Base-by-base conservation (phyloP, 1,284 basidiomycete genomes). In the Athelia psychrophila region DNA sequence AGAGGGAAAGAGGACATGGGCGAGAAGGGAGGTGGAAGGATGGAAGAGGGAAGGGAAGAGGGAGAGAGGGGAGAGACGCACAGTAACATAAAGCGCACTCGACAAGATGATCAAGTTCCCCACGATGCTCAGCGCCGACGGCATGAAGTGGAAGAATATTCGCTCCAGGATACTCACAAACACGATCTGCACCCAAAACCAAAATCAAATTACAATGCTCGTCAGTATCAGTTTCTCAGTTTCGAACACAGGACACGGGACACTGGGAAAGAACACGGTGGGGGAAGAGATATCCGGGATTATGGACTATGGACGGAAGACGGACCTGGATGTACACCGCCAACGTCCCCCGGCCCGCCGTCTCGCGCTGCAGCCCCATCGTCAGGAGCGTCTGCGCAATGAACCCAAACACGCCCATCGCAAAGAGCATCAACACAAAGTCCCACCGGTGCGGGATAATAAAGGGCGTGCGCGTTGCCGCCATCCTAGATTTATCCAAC, bases 301-400 rank as follows among this genome's bases (percentile, higher is more conserved):
- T n/a, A n/a, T n/a, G 36, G 58, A 60, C 16, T 2, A 20, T 5
- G 27, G 13, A 30, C 5, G 27, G 27, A 44, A 30, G 48, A 45
- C 32, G 35, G 23, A 79, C 82, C 64, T 84, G 81, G 9, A 80
- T 74, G 59, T 88, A 88, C 0, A 87, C 62, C 0, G 78, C 84
- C 66, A 87, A 75, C 0, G 79, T 72, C 0, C 79, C 84, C 25
- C 86, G 69, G 3, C 82, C 78, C 0, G 81, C 84, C 0, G 81
- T 79, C 62, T 88, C 86, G 13, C 80, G 75, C 61, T 85, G 84
- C 16, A 88, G 68, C 1, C 85, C 85, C 72, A 84, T 75, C 0
- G 83, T 83, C 30, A 86, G 62, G 3, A 86, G 69, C 2, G 77
- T 61, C 77, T 86, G 84, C 0, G 77, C 82, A 16, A 72, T 56